Conservation (phyloP, 2,329 filamentous ascomycete genomes). For the Xylaria digitata region DNA sequence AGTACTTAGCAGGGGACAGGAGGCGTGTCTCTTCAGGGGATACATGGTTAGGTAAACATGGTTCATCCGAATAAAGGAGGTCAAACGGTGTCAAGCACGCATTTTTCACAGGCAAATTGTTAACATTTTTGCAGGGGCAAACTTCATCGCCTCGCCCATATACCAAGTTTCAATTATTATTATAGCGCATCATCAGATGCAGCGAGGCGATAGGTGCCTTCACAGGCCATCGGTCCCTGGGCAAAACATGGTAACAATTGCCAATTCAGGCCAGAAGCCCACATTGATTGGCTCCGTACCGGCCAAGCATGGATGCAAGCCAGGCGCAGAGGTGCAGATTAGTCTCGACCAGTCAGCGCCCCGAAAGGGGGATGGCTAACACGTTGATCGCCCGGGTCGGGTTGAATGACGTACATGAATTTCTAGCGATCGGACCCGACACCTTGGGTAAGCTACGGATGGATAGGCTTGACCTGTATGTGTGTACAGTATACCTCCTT, state of each 20-base stretch:
- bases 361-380: conserved; percentile 29
- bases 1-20: conserved; percentile 1
- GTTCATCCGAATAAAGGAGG: neutral
- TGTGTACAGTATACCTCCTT: conserved; percentile 2
- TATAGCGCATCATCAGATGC: neutral
- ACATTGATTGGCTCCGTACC: conserved; percentile 45
- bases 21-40: conserved; percentile 8
- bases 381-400: conserved; percentile 33
- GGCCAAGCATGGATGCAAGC: conserved; percentile 33
- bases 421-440: conserved; percentile 37
- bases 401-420: conserved; percentile 37
- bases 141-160: neutral
- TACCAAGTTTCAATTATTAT: neutral
- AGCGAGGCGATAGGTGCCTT: conserved; percentile 13
- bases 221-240: conserved; percentile 18
- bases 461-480: conserved; percentile 6
- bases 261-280: conserved; percentile 44
- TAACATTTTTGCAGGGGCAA: conserved; percentile 2
- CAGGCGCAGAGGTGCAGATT: conserved; percentile 27
- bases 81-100: too few species aligned
- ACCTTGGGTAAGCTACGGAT: conserved; percentile 35
- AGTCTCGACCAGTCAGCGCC: conserved; percentile 27
- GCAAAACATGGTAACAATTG: conserved; percentile 33
- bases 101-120: neutral
- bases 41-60: conserved; percentile 4